Evolutionary conservation across 148 eudicot species (phyloP).

Genomic region (Camellia sinensis): DNA sequence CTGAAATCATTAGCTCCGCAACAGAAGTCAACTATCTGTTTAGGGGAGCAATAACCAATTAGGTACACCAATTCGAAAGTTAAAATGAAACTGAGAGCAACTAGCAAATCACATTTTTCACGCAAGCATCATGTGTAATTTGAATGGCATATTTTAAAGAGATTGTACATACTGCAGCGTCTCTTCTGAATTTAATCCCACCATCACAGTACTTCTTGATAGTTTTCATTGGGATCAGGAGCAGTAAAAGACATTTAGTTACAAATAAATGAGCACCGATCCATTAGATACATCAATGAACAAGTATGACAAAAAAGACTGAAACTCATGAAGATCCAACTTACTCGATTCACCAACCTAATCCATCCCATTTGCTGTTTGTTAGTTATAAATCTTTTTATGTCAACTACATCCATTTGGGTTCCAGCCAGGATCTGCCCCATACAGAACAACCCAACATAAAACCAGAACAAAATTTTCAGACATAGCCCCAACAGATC

Average conservation of each 20-base stretch:
- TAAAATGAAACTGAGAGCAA: conserved; percentile 1
- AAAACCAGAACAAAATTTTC: background rate
- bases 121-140: too few species aligned
- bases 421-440: background rate
- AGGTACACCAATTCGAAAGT: conserved; percentile 3
- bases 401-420: background rate
- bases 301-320: background rate
- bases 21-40: conserved; percentile 92
- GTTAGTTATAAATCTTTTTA: background rate
- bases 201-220: background rate
- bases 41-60: conserved; percentile 20
- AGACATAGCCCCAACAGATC: background rate
- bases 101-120: background rate
- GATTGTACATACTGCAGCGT: background rate
- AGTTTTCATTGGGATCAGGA: background rate
- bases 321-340: background rate
- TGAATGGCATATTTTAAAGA: background rate
- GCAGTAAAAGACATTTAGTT: background rate
- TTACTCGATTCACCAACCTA: background rate
- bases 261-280: background rate
- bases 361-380: background rate
- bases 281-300: background rate
- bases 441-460: background rate
- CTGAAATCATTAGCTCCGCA: conserved; percentile 98
- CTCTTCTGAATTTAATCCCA: background rate